Conservation (phyloP, 108 stramenopile genomes). For the Nannochloropsis granulata region DNA sequence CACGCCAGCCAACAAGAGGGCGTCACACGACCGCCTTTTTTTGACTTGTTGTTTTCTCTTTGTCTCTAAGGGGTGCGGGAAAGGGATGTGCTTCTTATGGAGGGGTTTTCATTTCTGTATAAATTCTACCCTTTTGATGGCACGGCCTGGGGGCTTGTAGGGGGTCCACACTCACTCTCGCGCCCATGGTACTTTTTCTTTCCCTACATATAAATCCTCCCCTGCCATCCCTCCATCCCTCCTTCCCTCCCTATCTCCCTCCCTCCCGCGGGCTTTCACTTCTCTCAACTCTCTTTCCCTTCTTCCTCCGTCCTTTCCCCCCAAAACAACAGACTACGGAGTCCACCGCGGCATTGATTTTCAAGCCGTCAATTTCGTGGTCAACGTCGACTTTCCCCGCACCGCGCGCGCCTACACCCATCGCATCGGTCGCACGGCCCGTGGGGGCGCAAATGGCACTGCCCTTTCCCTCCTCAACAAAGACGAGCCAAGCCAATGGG, state of each 20-base stretch:
- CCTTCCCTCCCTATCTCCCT: not conserved
- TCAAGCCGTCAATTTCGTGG: conserved; percentile 65
- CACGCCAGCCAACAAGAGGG: too few relatives aligned
- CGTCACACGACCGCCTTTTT: too few relatives aligned
- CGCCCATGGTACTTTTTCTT: not conserved
- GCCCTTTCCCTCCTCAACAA: conserved; percentile 64
- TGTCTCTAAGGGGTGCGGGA: too few relatives aligned
- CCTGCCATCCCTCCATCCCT: too few relatives aligned
- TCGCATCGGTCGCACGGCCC: conserved; percentile 91
- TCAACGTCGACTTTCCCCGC: conserved; percentile 90
- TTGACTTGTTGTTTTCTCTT: too few relatives aligned
- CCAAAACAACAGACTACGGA: conserved; percentile 49
- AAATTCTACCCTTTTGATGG: too few relatives aligned
- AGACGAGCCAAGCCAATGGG: conserved; percentile 25
- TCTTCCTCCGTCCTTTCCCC: not conserved
- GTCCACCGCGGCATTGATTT: conserved; percentile 91
- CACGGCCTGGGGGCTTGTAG: too few relatives aligned
- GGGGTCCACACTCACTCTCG: too few relatives aligned
- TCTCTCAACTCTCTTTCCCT: too few relatives aligned
- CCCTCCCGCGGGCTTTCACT: not conserved
- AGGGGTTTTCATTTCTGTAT: too few relatives aligned
- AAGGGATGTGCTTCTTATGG: too few relatives aligned
- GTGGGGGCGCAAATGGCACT: conserved; percentile 82
- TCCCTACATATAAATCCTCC: not conserved
- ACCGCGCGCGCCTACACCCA: conserved; percentile 77